Evolutionary conservation across 2,329 filamentous ascomycete species (phyloP).

Genomic region (Furcasterigmium sp.): DNA sequence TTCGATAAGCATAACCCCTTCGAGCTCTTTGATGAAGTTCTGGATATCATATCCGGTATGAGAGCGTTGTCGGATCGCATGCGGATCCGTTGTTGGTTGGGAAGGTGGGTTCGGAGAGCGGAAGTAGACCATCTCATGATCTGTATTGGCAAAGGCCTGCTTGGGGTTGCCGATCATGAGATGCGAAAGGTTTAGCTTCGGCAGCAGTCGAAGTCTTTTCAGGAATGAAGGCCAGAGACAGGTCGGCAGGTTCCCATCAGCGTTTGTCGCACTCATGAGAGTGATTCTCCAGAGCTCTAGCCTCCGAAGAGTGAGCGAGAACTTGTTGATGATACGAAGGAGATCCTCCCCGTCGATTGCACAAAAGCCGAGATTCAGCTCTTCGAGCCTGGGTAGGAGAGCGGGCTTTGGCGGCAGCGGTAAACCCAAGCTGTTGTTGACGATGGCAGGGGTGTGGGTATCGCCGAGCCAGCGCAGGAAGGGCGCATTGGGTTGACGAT

Average conservation of each 20-base stretch:
- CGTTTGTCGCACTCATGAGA: constrained; percentile 13
- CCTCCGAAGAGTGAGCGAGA: constrained; percentile 33
- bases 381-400: constrained; percentile 26
- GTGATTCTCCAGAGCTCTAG: constrained; percentile 41
- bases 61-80: background rate
- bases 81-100: background rate
- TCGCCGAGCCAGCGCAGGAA: constrained; percentile 35
- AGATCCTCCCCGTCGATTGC: constrained; percentile 21
- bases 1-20: too few relatives aligned
- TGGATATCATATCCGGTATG: background rate
- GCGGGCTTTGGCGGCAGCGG: constrained; percentile 15
- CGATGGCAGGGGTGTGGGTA: background rate
- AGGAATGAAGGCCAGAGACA: constrained; percentile 37
- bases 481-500: constrained; percentile 5
- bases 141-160: background rate
- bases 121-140: constrained; percentile 1
- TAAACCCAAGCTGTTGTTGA: background rate
- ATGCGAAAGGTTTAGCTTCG: constrained; percentile 24
- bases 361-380: constrained; percentile 38
- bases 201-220: constrained; percentile 21
- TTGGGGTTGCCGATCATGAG: constrained; percentile 23
- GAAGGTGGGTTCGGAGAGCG: background rate
- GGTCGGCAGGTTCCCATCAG: too few relatives aligned
- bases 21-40: background rate
- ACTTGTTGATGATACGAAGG: constrained; percentile 31